Evolutionary conservation across 192 early-diverging fungal species (phyloP), one percentile per base, ranked within the genome.

Genomic region (Glomus cerebriforme): DNA sequence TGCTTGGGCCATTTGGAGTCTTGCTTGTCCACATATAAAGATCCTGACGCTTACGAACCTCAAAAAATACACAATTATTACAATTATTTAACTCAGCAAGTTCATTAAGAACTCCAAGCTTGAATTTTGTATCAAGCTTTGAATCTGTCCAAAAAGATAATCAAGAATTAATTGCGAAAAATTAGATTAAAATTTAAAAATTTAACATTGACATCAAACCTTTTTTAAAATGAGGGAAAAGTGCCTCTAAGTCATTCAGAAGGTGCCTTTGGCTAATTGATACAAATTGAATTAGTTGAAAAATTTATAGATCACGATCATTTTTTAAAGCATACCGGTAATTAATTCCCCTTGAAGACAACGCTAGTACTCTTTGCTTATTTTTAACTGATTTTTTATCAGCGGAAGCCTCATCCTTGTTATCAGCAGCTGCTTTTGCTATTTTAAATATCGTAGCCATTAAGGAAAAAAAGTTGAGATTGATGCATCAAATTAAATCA

Each of bases 61-160:
- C 98, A 85, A 99, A 97, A 82, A 94, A 99, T 60, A 99, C 87
- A 79, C 92, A 93, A 79, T 98, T 99, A 89, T 99, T 99, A 90
- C 98, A 99, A 88, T 96, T 96, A 88, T 94, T 95, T 72, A 98
- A 90, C 74, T 98, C 95, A 12, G 95, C 95, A 35, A 99, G 87
- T 84, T 98, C 98, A 84, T 99, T 99, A 62, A 99, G 85, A 35
- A 94, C 82, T 8, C 91, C 82, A 66, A 98, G 92, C 78, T 97
- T 93, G 82, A 88, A 91, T 84, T 99, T 98, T 39, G 92, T 88
- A 85, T 98, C 97, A 29, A 98, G 86, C 83, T 99, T 99, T 77
- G 91, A 87, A 83, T 98, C 91, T 87, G 13, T 27, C 17, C 54
- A 63, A 12, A 47, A 82, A 60, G 12, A 31, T 35, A 19, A 76